Evolutionary conservation across 148 eudicot species (phyloP).

Genomic region (Silene latifolia): DNA sequence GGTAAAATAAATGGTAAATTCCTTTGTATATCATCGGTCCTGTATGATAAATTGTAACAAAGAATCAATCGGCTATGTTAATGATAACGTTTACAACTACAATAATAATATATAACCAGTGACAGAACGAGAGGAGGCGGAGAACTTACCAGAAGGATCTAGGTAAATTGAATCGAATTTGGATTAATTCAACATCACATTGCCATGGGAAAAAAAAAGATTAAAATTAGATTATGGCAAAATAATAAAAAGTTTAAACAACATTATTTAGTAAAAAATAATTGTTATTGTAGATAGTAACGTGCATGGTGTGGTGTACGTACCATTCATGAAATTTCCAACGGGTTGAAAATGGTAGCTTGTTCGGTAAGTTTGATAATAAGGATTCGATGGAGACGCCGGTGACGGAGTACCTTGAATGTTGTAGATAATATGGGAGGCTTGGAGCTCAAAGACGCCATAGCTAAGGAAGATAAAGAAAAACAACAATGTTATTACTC

Average conservation of each 20-base stretch:
- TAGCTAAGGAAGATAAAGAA: constrained; percentile 13
- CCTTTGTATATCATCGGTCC: constrained; percentile 75
- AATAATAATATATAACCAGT: too few species aligned
- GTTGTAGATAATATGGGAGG: neutral
- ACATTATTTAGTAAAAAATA: neutral
- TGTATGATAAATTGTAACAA: constrained; percentile 13
- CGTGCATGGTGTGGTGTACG: constrained; percentile 8
- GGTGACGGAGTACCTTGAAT: neutral
- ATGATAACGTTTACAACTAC: too few species aligned
- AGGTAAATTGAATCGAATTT: neutral
- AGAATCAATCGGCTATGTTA: neutral
- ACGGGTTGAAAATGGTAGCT: constrained; percentile 52
- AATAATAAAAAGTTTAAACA: neutral
- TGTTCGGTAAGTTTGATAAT: constrained; percentile 38
- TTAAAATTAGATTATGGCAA: neutral
- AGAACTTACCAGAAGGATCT: constrained; percentile 16
- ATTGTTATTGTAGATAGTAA: neutral
- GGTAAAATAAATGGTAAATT: constrained; percentile 71
- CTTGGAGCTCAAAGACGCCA: constrained; percentile 22
- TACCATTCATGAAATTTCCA: constrained; percentile 56
- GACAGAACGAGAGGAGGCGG: neutral
- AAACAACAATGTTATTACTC: neutral
- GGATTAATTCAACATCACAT: constrained; percentile 1
- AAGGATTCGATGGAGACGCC: neutral
- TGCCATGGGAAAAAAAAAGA: neutral